A percentile compares a stretch with the other conserved stretches of the same genome.
Conservation (phyloP, 257 asterid species). For the Nicotiana sylvestris region DNA sequence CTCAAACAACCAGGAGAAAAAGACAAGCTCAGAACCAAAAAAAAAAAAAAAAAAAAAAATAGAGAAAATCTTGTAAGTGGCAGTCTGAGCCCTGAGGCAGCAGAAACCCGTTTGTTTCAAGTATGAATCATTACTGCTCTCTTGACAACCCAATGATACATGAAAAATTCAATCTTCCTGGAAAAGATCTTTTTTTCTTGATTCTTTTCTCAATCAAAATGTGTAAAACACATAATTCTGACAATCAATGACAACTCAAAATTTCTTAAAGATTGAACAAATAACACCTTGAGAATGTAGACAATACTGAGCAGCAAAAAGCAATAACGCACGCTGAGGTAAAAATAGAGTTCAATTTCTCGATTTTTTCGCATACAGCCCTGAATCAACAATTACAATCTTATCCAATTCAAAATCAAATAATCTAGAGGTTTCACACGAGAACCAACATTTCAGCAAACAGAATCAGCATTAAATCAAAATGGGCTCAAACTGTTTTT, state of each 20-base stretch:
- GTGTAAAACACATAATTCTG: too few relatives aligned
- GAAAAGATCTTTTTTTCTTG: not conserved
- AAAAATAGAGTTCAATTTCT: not conserved
- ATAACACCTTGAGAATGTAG: not conserved
- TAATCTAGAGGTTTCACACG: not conserved
- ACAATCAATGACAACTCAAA: not conserved
- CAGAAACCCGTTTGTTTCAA: not conserved
- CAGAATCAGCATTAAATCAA: not conserved
- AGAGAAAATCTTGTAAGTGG: not conserved
- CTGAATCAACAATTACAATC: not conserved
- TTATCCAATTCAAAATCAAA: conserved; percentile 1
- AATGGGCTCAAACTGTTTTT: not conserved
- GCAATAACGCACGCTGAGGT: not conserved
- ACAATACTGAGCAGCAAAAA: not conserved
- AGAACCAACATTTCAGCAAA: not conserved
- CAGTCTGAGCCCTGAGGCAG: not conserved
- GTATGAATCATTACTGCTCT: not conserved
- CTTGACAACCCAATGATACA: not conserved
- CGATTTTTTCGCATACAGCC: not conserved
- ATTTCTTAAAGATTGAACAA: not conserved
- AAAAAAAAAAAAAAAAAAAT: not conserved
- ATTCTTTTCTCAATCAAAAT: not conserved
- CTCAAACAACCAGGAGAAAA: not conserved
- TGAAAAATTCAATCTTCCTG: not conserved
- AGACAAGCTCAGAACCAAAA: not conserved